These are phyloP conservation scores for Quercus variabilis DNA, from an alignment of 306 rosid species.

Conservation along the genomic window DNA sequence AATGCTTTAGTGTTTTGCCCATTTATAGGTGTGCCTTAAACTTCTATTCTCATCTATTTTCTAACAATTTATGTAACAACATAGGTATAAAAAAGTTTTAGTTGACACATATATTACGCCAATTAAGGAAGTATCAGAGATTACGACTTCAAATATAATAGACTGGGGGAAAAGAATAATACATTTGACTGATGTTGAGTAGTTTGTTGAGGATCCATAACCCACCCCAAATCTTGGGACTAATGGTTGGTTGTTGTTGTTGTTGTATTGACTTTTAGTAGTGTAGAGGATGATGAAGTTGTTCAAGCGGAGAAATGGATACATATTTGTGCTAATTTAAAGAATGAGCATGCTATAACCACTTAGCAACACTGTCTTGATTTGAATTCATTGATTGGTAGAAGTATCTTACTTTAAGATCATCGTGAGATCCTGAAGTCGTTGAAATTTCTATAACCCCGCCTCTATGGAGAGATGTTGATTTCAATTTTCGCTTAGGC, in stretches of 20 bases:
- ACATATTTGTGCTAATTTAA: neutral
- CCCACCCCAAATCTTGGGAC: no score
- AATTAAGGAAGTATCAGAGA: no score
- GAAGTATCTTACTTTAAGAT: neutral
- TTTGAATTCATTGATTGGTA: neutral
- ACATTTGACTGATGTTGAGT: no score
- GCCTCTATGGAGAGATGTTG: neutral
- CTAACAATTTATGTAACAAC: neutral
- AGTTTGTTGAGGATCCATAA: no score
- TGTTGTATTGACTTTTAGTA: neutral
- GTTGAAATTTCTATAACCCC: neutral
- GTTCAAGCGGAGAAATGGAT: neutral
- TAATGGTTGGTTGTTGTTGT: no score
- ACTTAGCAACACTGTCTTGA: neutral
- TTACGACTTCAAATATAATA: no score
- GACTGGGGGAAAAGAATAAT: no score
- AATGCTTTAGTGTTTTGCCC: neutral
- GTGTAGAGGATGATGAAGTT: neutral
- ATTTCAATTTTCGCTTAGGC: neutral
- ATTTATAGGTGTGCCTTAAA: neutral
- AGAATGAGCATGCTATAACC: neutral
- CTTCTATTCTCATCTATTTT: neutral
- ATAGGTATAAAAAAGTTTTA: neutral
- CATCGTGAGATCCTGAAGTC: neutral
- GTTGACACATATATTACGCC: neutral